Percentiles rank a stretch among this genome's conserved stretches.
Conservation (phyloP, 331 rosid species). For the Erythrophleum ivorense region DNA sequence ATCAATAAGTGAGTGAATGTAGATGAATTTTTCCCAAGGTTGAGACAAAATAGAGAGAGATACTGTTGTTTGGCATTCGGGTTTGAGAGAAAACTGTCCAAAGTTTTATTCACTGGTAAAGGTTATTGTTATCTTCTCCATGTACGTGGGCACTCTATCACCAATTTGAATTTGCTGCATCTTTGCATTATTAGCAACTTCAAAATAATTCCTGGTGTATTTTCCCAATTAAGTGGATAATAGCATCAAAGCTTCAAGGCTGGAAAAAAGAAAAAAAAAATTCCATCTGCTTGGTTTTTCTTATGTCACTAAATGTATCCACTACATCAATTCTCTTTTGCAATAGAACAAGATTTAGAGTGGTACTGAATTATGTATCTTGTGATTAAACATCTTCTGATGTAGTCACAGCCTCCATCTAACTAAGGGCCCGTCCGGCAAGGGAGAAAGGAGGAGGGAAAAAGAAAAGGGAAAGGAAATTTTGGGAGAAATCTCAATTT, state of each 20-base stretch:
- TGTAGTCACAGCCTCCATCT: slow-evolving; percentile 22
- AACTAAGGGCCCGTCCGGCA: neutral
- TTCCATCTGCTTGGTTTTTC: slow-evolving; percentile 2
- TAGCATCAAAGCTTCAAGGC: neutral
- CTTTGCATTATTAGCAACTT: neutral
- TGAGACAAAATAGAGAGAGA: neutral
- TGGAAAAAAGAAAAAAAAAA: neutral
- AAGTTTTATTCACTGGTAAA: neutral
- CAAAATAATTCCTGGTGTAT: neutral
- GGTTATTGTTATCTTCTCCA: neutral
- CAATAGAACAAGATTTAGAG: neutral
- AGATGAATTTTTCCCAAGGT: neutral
- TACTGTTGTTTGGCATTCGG: too few species aligned
- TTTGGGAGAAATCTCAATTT: too few species aligned
- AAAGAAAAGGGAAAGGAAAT: too few species aligned
- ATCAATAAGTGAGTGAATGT: neutral
- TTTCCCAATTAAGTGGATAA: slow-evolving; percentile 19
- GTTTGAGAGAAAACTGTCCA: neutral
- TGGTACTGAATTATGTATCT: neutral
- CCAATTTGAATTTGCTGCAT: slow-evolving; percentile 25
- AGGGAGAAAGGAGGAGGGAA: too few species aligned
- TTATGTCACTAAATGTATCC: neutral
- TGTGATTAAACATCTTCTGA: slow-evolving; percentile 14
- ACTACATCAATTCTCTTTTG: slow-evolving; percentile 1
- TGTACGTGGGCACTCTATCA: slow-evolving; percentile 1